Evolutionary conservation across 106 monocot species (phyloP).

Genomic region (Platanthera zijinensis): DNA sequence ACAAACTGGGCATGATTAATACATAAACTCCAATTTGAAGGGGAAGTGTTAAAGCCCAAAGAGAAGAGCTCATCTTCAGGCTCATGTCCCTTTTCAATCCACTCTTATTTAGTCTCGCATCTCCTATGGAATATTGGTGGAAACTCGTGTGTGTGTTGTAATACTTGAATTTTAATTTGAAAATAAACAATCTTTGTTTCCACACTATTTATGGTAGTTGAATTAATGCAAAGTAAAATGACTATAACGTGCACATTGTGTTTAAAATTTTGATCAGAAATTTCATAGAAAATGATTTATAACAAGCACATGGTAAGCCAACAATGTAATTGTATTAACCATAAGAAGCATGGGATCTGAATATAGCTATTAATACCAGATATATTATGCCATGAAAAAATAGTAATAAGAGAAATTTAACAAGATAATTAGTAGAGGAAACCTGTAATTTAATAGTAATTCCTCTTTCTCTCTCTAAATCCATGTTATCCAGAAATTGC

Average conservation of each 20-base stretch:
- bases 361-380: background rate
- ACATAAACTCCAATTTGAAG: too few species aligned
- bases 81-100: too few species aligned
- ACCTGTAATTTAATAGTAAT: slow-evolving; percentile 99
- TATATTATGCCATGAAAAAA: background rate
- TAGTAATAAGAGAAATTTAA: background rate
- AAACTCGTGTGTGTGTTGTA: too few species aligned
- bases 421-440: background rate
- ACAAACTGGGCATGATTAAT: too few species aligned
- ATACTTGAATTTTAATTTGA: too few species aligned
- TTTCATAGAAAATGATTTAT: slow-evolving; percentile 2
- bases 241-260: background rate
- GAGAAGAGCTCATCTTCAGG: too few species aligned
- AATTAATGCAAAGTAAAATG: background rate
- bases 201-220: background rate
- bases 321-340: background rate
- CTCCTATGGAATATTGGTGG: too few species aligned
- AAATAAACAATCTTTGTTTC: background rate
- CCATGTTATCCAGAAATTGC: slow-evolving; percentile 98
- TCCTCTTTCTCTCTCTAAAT: slow-evolving; percentile 93
- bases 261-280: background rate
- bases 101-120: too few species aligned
- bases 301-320: background rate
- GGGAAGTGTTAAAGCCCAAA: too few species aligned
- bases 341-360: background rate